phyloP scores from a whole-genome alignment of 108 stramenopile genomes.

The Cylindrotheca fusiformis region DNA sequence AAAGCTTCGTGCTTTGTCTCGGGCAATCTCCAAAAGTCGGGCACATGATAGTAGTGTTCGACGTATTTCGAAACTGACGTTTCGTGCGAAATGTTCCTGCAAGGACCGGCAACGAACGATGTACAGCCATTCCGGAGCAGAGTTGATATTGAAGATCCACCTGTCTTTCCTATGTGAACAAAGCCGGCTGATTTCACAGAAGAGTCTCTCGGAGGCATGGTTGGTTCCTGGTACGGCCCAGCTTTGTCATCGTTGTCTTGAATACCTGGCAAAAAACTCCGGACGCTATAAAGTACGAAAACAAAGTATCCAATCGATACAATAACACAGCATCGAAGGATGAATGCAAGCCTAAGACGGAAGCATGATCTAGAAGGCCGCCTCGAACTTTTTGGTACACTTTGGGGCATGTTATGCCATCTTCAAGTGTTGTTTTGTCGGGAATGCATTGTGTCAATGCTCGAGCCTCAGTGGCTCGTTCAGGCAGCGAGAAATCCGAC shows the following conservation, averaged over 20 bases:
- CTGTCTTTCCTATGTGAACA: conserved; percentile 69
- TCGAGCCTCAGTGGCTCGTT: too few species aligned
- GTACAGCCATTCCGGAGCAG: conserved; percentile 54
- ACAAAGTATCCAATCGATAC: too few species aligned
- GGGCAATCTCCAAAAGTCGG: conserved; percentile 40
- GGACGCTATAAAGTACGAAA: too few species aligned
- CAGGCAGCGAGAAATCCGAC: too few species aligned
- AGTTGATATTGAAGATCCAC: conserved; percentile 53
- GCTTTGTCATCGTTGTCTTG: background rate
- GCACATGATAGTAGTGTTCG: conserved; percentile 49
- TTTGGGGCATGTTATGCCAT: too few species aligned
- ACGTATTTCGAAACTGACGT: conserved; percentile 22
- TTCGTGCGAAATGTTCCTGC: conserved; percentile 17
- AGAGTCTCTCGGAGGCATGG: conserved; percentile 14
- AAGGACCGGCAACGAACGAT: conserved; percentile 23
- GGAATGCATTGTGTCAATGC: too few species aligned
- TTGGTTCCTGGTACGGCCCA: background rate
- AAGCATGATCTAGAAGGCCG: too few species aligned
- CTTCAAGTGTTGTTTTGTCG: too few species aligned
- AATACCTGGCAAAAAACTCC: too few species aligned
- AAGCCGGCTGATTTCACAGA: conserved; percentile 25
- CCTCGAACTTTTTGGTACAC: too few species aligned
- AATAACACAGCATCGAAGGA: too few species aligned
- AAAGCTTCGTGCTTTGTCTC: conserved; percentile 29
- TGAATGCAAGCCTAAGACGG: too few species aligned